Evolutionary conservation across 148 eudicot genomes (phyloP).

Genomic region (Nepenthes gracilis): DNA sequence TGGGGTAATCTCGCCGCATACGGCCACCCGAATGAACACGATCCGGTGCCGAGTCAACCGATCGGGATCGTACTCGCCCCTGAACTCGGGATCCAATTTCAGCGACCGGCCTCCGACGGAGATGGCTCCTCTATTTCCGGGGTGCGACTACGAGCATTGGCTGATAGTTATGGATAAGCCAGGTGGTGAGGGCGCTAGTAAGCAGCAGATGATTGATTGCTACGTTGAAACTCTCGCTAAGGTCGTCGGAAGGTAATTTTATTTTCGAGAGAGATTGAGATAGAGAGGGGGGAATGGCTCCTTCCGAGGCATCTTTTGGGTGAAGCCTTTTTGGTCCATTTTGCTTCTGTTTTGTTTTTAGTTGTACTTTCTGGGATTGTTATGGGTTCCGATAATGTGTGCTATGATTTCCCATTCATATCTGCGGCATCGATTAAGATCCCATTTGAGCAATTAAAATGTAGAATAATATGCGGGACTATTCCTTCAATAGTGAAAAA

Average conservation of each 20-base stretch:
- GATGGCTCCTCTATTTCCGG: conserved; percentile 70
- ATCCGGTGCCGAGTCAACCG: conserved; percentile 51
- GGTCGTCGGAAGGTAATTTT: conserved; percentile 45
- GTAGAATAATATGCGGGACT: no score
- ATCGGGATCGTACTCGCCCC: conserved; percentile 51
- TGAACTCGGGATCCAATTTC: conserved; percentile 44
- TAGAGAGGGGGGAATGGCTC: background rate
- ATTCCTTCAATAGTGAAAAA: no score
- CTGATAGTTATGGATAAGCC: conserved; percentile 71
- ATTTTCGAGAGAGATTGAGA: background rate
- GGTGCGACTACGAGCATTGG: conserved; percentile 79
- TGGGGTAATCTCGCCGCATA: conserved; percentile 8
- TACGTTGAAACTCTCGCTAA: conserved; percentile 53
- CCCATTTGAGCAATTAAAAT: no score
- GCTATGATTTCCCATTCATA: no score
- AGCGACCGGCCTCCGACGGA: conserved; percentile 68
- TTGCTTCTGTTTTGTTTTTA: no score
- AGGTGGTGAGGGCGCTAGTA: conserved; percentile 50
- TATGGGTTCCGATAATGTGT: no score
- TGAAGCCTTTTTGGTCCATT: background rate
- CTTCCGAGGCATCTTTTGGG: background rate
- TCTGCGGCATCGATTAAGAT: no score
- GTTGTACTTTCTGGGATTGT: no score
- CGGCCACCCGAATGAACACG: conserved; percentile 14
- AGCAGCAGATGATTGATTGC: conserved; percentile 55